A percentile compares a stretch with the other conserved stretches of the same genome.
Conservation (phyloP, 1,139 yeast species). For the Magnusiomyces magnusii region DNA sequence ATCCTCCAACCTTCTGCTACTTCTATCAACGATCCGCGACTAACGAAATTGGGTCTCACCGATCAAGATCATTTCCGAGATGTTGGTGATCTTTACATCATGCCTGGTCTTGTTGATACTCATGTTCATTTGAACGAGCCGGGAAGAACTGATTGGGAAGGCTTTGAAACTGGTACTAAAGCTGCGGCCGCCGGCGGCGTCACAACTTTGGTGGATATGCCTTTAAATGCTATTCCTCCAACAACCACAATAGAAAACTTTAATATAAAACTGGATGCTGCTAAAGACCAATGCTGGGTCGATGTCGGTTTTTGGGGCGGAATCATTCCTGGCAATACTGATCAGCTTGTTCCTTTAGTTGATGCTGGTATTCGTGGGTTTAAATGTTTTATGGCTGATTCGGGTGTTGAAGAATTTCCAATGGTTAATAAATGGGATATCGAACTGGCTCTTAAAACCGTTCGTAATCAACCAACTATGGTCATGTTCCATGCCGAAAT, state of each 20-base stretch:
- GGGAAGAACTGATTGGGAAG: conserved; percentile 95
- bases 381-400: conserved; percentile 82
- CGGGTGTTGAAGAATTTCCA: conserved; percentile 94
- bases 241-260: conserved; percentile 79
- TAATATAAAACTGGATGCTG: conserved; percentile 66
- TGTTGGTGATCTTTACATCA: conserved; percentile 51
- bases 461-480: conserved; percentile 56
- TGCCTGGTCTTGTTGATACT: conserved; percentile 90
- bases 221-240: conserved; percentile 91
- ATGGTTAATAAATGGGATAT: conserved; percentile 60
- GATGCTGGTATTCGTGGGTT: conserved; percentile 86
- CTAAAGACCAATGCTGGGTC: conserved; percentile 77
- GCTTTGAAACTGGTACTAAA: conserved; percentile 85
- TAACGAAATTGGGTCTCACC: background rate
- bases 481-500: conserved; percentile 88
- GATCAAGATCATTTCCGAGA: conserved; percentile 9
- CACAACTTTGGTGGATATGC: conserved; percentile 94
- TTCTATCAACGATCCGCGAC: background rate
- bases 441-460: conserved; percentile 52
- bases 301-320: conserved; percentile 98
- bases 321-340: conserved; percentile 62
- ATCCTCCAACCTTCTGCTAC: conserved; percentile 4
- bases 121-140: conserved; percentile 95
- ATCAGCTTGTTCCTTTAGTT: conserved; percentile 64
- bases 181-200: conserved; percentile 96